phyloP scores from a whole-genome alignment of 257 asterid species.

The Prunella vulgaris region DNA sequence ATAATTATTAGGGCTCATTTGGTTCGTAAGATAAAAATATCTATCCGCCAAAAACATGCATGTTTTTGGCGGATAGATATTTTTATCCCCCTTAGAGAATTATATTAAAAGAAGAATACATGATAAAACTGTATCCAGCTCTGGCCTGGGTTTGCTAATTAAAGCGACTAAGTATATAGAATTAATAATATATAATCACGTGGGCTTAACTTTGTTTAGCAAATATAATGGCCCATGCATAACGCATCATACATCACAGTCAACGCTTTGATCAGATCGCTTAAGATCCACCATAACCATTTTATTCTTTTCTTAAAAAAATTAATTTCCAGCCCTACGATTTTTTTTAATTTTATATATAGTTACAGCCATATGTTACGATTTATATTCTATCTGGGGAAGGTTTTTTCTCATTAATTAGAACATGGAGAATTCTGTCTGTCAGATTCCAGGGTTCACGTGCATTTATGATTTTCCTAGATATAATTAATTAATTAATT shows the following conservation, averaged over 20 bases:
- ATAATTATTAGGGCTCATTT: too few species aligned
- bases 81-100: too few species aligned
- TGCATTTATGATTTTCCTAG: background rate
- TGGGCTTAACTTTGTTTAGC: slow-evolving; percentile 25
- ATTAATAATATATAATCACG: slow-evolving; percentile 23
- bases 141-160: slow-evolving; percentile 17
- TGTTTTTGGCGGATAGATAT: too few species aligned
- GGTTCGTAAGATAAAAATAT: too few species aligned
- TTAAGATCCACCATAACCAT: slow-evolving; percentile 9
- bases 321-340: too few species aligned
- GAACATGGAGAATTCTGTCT: background rate
- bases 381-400: slow-evolving; percentile 13
- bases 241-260: slow-evolving; percentile 21
- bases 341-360: too few species aligned
- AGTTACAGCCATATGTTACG: too few species aligned
- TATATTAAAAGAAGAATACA: background rate
- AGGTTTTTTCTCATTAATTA: slow-evolving; percentile 12
- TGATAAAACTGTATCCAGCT: background rate
- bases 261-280: slow-evolving; percentile 14
- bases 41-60: too few species aligned
- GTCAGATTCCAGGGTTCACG: slow-evolving; percentile 8
- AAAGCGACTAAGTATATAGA: slow-evolving; percentile 30
- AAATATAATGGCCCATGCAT: slow-evolving; percentile 29
- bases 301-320: too few species aligned
- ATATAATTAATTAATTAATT: background rate